These are phyloP conservation scores for Globisporangium nunn DNA, from an alignment of 352 stramenopile genomes.

Conservation along the genomic window DNA sequence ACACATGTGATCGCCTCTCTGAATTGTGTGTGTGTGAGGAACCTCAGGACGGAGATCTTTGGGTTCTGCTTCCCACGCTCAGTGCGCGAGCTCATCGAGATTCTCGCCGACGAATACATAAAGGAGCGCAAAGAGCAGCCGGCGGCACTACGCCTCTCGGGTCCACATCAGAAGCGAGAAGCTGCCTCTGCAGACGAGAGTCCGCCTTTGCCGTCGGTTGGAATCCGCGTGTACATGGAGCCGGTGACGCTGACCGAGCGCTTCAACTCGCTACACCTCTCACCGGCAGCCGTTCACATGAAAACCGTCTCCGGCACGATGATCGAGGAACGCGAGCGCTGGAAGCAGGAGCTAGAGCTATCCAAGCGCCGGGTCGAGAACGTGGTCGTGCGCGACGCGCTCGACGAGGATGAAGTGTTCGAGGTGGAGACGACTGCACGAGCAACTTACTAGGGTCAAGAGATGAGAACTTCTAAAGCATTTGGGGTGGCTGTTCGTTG, in stretches of 20 bases:
- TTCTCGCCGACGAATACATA: slow-evolving; percentile 30
- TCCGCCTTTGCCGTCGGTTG: slow-evolving; percentile 4
- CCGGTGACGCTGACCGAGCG: slow-evolving; percentile 32
- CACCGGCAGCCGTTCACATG: slow-evolving; percentile 3
- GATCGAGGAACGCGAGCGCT: slow-evolving; percentile 22
- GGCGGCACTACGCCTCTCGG: background rate
- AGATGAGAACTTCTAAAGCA: slow-evolving; percentile 1
- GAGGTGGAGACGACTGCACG: slow-evolving; percentile 19
- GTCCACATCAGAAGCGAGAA: background rate
- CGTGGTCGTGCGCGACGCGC: slow-evolving; percentile 14
- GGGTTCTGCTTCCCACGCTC: slow-evolving; percentile 51
- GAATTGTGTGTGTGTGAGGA: background rate
- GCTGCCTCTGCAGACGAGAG: background rate
- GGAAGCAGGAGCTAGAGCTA: slow-evolving; percentile 51
- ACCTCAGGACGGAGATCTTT: slow-evolving; percentile 33
- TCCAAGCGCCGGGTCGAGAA: slow-evolving; percentile 48
- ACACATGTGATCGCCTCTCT: too few species aligned
- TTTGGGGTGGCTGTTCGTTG: background rate
- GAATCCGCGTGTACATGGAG: slow-evolving; percentile 39
- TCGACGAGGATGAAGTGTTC: slow-evolving; percentile 5
- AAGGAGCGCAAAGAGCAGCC: background rate
- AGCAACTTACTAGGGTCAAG: background rate
- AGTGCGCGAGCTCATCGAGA: slow-evolving; percentile 24
- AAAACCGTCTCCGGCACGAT: slow-evolving; percentile 4
- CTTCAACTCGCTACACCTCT: slow-evolving; percentile 39